phyloP scores from a whole-genome alignment of 495 filamentous ascomycete species.

The Penicillium herquei region DNA sequence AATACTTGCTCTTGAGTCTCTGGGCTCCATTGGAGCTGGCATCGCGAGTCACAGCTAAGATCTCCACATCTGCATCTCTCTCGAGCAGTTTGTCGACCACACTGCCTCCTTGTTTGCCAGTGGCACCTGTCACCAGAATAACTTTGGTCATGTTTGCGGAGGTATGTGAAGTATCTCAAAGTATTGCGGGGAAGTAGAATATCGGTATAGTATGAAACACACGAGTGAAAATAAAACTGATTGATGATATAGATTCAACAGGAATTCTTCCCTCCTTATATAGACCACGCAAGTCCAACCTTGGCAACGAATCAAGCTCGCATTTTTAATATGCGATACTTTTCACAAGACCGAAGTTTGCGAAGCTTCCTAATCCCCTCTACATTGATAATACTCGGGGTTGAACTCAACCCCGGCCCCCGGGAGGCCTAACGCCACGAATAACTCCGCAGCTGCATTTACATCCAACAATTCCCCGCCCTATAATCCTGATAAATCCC shows the following conservation, averaged over 20 bases:
- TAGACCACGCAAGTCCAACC: neutral
- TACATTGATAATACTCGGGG: neutral
- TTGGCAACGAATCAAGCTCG: neutral
- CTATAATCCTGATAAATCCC: neutral
- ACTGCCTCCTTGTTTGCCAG: constrained; percentile 63
- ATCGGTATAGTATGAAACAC: neutral
- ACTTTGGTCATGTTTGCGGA: neutral
- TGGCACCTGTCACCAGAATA: constrained; percentile 69
- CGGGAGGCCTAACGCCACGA: neutral
- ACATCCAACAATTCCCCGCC: neutral
- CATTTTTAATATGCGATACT: too few species aligned
- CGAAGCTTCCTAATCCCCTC: neutral
- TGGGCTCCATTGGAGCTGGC: constrained; percentile 51
- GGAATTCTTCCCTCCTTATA: neutral
- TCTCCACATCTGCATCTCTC: constrained; percentile 47
- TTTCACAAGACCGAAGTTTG: too few species aligned
- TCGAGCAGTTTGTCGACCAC: constrained; percentile 57
- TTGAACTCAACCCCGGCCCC: neutral
- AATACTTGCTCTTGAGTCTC: constrained; percentile 42
- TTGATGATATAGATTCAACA: neutral
- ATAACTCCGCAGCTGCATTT: neutral
- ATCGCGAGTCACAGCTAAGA: constrained; percentile 70
- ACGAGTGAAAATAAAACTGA: neutral
- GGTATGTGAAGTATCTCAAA: too few species aligned
- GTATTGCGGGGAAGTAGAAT: neutral